Base-by-base conservation (phyloP, 2,329 filamentous ascomycete species). In the Penicillium sp. region DNA sequence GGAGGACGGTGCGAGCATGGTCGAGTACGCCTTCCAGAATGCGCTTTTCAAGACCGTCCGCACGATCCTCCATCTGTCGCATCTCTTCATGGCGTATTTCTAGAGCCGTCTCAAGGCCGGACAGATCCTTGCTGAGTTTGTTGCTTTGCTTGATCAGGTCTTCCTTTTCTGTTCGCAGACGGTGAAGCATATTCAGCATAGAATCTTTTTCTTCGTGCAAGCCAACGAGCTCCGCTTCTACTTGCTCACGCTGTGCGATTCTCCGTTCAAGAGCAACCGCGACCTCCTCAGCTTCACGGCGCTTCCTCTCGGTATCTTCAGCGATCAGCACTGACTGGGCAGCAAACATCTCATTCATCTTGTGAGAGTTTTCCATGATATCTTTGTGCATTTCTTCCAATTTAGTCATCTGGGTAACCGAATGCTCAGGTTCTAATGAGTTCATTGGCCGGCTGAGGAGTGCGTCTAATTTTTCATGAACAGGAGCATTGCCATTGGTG, bases 11-110 rank as follows among this genome's bases (percentile, higher is more conserved):
- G 43, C 93, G 88, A 18, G 93, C 97, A 70, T 97, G 93, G 65
- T 97, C 92, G 76, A 99, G 95, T 59, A 97, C 90, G 26, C 93
- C 92, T 61, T 97, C 93, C 30, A 99, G 78, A 62, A 99, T 96
- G 26, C 94, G 87, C 48, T 92, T 89, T 76, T 99, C 94, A 23
- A 99, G 80, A 3, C 85, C 84, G 70, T 97, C 91, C 2, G 93
- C 94, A 58, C 93, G 89, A 10, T 83, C 79, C 70, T 97, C 93
- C 89, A 99, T 97, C 26, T 89, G 82, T 42, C 90, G 85, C 55
- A 99, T 84, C 75, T 97, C 94, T 63, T 97, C 93, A 41, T 90
- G 88, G 51, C 94, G 88, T 53, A 97, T 86, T 16, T 88, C 85
- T 29, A 97, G 82, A 0, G 94, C 93, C 8, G 91, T 97, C 70